Evolutionary conservation across 139 green algal species (phyloP), one percentile per base, ranked within the genome.

Genomic region (Coelastrella sp.): DNA sequence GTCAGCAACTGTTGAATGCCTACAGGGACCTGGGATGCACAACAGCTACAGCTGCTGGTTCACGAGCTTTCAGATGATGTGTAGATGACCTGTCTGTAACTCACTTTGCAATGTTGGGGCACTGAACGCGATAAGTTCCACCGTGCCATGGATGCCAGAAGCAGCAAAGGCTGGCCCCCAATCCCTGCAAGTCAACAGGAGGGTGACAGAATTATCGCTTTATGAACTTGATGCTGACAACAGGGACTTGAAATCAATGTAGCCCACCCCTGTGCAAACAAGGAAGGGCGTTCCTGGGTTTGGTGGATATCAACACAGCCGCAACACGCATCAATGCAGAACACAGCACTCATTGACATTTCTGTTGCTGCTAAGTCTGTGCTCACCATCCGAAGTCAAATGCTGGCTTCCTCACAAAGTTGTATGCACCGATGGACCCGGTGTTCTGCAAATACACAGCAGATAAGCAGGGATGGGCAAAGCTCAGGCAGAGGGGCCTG

Each of bases 391-490:
- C 93, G 92, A 96, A 97, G 78, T 96, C 93, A 72, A 85, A 93
- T 9, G 94, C 93, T 4, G 95, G 89, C 90, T 97, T 97, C 72
- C 95, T 89, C 19, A 94, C 73, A 70, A 96, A 96, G 93, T 97
- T 97, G 93, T 96, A 97, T 78, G 87, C 76, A 14, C 87, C 85
- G 0, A 94, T 81, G 17, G 66, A 82, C 20, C 87, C 87, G 0
- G 68, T 76, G 56, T 91, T 76, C 87, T 91, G 87, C 87, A 85
- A 22, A 27, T 49, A 14, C 63, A 5, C 63, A 72, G 12, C 63
- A 72, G 1, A 72, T 22, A 72, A 14, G 15, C 63, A 72, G 63
- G 35, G 35, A 49, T 49, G 35, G 35, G 68, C 68, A 76, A n/a
- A 27, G 68, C 19, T 27, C 63, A 5, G 63, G 63, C 4, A 15